Conservation (phyloP, 2,329 filamentous ascomycete genomes). For the Fonsecaea multimorphosa region DNA sequence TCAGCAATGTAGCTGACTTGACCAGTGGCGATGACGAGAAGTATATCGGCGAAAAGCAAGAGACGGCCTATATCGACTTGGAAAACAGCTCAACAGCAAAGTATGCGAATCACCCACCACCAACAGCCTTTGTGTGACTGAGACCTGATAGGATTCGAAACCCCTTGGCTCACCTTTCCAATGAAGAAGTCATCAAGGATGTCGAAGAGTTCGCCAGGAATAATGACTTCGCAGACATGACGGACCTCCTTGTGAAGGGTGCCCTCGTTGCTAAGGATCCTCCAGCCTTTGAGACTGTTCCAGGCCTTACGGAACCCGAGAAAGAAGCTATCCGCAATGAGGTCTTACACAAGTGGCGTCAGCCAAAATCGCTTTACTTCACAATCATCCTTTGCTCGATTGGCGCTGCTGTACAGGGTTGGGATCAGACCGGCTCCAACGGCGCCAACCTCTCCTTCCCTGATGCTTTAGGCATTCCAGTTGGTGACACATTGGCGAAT, state of each 20-base stretch:
- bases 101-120: constrained; percentile 9
- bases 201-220: constrained; percentile 53
- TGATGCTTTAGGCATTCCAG: constrained; percentile 52
- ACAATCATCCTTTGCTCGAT: constrained; percentile 60
- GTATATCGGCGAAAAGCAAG: constrained; percentile 26
- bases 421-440: constrained; percentile 62
- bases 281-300: constrained; percentile 51
- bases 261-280: constrained; percentile 59
- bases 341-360: constrained; percentile 57
- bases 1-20: not conserved
- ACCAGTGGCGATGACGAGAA: constrained; percentile 27
- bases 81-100: constrained; percentile 27
- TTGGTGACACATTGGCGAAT: constrained; percentile 37
- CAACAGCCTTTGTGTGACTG: not conserved
- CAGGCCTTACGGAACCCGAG: constrained; percentile 53
- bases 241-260: constrained; percentile 54
- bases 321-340: constrained; percentile 53
- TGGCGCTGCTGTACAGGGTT: constrained; percentile 58
- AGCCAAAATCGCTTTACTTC: constrained; percentile 56
- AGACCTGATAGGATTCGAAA: constrained; percentile 51
- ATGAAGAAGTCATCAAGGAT: constrained; percentile 47
- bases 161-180: constrained; percentile 51
- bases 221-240: constrained; percentile 49
- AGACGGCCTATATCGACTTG: constrained; percentile 21
- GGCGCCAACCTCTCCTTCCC: constrained; percentile 61